Evolutionary conservation across 139 green algal species (phyloP), one percentile per base, ranked within the genome.

Genomic region (Volvox africanus): DNA sequence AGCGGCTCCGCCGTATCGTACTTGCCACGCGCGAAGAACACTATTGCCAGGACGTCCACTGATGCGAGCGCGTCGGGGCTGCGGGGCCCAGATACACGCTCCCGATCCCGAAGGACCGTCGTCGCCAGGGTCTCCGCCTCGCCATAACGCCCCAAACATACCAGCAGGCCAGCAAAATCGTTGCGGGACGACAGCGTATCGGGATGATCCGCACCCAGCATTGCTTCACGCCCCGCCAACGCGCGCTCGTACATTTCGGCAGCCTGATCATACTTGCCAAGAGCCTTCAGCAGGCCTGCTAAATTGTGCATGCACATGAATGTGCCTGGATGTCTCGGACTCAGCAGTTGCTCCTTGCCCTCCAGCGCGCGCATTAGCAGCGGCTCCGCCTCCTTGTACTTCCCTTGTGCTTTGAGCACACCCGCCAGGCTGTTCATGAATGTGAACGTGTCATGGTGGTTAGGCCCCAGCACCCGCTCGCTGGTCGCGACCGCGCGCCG

Each of bases 1-100:
- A 86, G 80, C 50, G 22, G 50, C 55, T 86, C 80, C 80, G 80
- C 80, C 80, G 30, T n/a, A n/a, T 18, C 36, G 78, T 68, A 84
- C 36, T 33, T 67, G 16, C 78, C 78, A 17, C 32, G 36, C 78
- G 36, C 78, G 37, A 61, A 24, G 20, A 84, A 44, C 13, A 16
- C 36, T 5, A 1, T 22, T 24, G 78, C 78, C 78, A 84, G 78
- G 1, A 68, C 78, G 20, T 65, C 78, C 28, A 84, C 37, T 12
- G 37, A 67, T 24, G 36, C 78, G 13, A 84, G 78, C 78, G 78
- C 37, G 37, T 68, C 37, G 26, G 78, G 78, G 78, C 37, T 84
- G 78, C 37, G 37, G 20, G 13, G 18, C 21, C 78, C 78, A 11
- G 22, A 32, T 44, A 33, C 36, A 22, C 22, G 78, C 35, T 84